Base-by-base conservation (phyloP, 768 basidiomycete genomes). In the Phylloporus rhodoxanthus region DNA sequence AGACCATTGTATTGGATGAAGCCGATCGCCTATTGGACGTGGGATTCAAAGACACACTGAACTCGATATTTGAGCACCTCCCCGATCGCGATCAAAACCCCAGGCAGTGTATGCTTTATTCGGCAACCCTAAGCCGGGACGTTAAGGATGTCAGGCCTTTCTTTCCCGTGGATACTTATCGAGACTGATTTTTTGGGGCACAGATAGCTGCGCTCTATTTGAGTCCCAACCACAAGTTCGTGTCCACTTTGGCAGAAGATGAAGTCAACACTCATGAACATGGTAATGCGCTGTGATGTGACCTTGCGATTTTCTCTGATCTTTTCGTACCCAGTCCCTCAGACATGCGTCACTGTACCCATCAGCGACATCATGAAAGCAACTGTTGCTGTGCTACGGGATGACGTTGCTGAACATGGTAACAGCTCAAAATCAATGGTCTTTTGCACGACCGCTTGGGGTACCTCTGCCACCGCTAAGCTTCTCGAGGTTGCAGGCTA, bases 11-110 rank as follows among this genome's bases (percentile, higher is more conserved):
- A 2, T 70, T 85, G 54, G 86, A 88, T 60, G 86, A 88, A 66
- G 86, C 85, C 10, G 87, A 89, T 63, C 71, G 86, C 29, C 64
- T 89, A 14, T 72, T 88, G 17, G 87, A 88, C 58, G 75, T 84
- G 60, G 86, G 87, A 43, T 89, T 89, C 62, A 79, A 76, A 39
- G 75, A 74, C 8, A 80, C 82, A 36, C 70, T 89, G 51, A 81
- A 85, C 59, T 80, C 81, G 47, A 84, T 89, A 47, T 62, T 84
- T 8, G 23, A 51, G 0, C 63, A 59, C 50, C 60, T 78, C 30
- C 76, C 76, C 2, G 55, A 70, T 28, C 65, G 67, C 38, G 73
- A 71, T 43, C 70, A 75, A 51, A 73, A 81, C 9, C 79, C 76
- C 4, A 75, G 85, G 51, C 86, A 81, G 70, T 70, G 83, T 64